Evolutionary conservation across 208 protist species (phyloP).

Genomic region (Leishmania aethiopica): DNA sequence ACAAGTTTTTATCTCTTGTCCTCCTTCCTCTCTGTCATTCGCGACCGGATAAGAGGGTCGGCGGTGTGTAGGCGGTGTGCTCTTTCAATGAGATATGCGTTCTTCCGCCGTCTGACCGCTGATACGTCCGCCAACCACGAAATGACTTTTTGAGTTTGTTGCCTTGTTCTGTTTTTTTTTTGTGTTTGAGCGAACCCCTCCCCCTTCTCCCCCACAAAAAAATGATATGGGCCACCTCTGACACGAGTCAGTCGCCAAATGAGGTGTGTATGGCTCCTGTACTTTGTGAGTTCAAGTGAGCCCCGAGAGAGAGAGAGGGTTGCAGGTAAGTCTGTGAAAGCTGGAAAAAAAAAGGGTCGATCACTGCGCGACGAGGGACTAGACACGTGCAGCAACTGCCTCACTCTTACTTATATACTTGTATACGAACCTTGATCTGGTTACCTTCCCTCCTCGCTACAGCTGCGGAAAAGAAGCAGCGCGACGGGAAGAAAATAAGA

Average conservation of each 20-base stretch:
- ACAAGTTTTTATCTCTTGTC: background rate
- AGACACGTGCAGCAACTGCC: background rate
- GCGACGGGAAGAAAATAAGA: background rate
- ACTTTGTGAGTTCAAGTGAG: background rate
- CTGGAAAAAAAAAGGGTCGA: background rate
- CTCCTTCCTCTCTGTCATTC: constrained; percentile 3
- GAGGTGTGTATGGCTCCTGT: background rate
- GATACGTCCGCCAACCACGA: background rate
- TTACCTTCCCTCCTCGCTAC: background rate
- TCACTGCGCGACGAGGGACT: background rate
- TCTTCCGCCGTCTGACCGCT: background rate
- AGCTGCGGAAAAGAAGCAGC: background rate
- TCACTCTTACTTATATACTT: background rate
- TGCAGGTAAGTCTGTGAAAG: background rate
- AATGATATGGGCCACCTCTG: background rate
- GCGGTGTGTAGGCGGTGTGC: background rate
- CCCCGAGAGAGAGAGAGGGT: background rate
- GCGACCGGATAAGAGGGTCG: background rate
- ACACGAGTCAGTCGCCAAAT: background rate
- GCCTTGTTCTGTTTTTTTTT: background rate
- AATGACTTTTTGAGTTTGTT: background rate
- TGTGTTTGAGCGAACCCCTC: background rate
- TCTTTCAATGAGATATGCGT: background rate
- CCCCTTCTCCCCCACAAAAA: too few species aligned
- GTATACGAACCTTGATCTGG: background rate